A percentile compares a stretch with the other conserved stretches of the same genome.
Conservation (phyloP, 2,329 filamentous ascomycete genomes). For the Botrytis squamosa region DNA sequence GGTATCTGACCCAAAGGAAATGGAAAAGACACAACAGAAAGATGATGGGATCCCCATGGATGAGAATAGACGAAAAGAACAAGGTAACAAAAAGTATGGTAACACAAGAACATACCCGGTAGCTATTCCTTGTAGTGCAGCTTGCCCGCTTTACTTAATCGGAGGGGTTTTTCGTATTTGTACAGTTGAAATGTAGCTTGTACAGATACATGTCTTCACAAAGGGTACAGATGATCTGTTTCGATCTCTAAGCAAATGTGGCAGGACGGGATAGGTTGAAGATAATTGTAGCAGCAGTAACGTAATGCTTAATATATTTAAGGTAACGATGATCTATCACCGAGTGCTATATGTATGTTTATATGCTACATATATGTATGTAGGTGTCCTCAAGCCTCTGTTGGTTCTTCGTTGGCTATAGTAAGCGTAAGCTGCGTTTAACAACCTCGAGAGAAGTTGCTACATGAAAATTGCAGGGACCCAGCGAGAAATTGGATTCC, state of each 20-base stretch:
- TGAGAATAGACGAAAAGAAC: not conserved
- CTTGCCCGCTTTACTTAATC: constrained; percentile 1
- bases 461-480: not conserved
- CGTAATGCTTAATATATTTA: constrained; percentile 12
- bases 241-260: constrained; percentile 10
- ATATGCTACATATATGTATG: not conserved
- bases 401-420: not conserved
- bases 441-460: not conserved
- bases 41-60: constrained; percentile 13
- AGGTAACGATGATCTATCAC: constrained; percentile 1
- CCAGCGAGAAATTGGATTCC: not conserved
- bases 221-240: not conserved
- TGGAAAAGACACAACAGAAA: not conserved
- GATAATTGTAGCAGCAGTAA: constrained; percentile 1
- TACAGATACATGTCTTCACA: not conserved
- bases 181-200: not conserved
- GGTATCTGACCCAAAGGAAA: not conserved
- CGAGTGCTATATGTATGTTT: not conserved
- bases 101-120: not conserved
- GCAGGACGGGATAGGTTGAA: constrained; percentile 12
- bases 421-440: constrained; percentile 16
- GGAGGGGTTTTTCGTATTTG: constrained; percentile 1
- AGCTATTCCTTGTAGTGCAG: constrained; percentile 1
- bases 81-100: not conserved
- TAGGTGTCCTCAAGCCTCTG: not conserved